Conservation (phyloP, 805 yeast species). For the Torulaspora franciscae region DNA sequence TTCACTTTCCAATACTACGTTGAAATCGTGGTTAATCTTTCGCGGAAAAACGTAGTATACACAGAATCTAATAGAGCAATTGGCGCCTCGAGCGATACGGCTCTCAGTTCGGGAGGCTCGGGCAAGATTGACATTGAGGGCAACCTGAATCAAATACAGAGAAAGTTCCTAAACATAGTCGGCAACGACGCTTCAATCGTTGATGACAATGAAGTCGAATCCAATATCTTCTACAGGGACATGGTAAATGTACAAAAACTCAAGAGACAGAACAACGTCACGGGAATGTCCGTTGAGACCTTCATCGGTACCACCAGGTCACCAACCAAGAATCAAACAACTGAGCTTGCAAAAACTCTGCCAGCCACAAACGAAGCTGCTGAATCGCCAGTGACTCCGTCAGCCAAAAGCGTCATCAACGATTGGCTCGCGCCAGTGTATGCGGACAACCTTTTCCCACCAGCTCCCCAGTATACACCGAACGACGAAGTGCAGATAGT, state of each 20-base stretch:
- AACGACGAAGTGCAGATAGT: constrained; percentile 9
- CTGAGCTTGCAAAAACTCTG: neutral
- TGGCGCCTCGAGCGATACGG: constrained; percentile 23
- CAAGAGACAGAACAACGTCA: constrained; percentile 69
- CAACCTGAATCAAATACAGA: constrained; percentile 16
- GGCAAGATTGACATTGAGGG: constrained; percentile 11
- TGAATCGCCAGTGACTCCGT: constrained; percentile 9
- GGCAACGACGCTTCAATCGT: constrained; percentile 7
- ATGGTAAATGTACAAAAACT: constrained; percentile 76
- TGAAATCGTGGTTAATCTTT: constrained; percentile 76
- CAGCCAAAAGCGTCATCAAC: constrained; percentile 5
- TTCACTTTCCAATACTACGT: constrained; percentile 80
- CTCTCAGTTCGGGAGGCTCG: neutral
- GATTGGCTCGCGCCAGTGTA: constrained; percentile 18
- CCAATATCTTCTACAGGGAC: constrained; percentile 28
- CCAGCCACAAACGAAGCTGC: neutral
- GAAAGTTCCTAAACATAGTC: constrained; percentile 16
- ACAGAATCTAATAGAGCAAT: constrained; percentile 32
- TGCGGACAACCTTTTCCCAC: constrained; percentile 11
- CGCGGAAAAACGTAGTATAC: constrained; percentile 48
- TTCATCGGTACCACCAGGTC: constrained; percentile 71
- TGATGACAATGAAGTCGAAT: constrained; percentile 26
- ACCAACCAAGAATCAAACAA: neutral
- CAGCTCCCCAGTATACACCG: constrained; percentile 26
- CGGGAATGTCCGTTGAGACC: constrained; percentile 76